Evolutionary conservation across 805 yeast species (phyloP).

Genomic region (Blastobotrys terrestris): DNA sequence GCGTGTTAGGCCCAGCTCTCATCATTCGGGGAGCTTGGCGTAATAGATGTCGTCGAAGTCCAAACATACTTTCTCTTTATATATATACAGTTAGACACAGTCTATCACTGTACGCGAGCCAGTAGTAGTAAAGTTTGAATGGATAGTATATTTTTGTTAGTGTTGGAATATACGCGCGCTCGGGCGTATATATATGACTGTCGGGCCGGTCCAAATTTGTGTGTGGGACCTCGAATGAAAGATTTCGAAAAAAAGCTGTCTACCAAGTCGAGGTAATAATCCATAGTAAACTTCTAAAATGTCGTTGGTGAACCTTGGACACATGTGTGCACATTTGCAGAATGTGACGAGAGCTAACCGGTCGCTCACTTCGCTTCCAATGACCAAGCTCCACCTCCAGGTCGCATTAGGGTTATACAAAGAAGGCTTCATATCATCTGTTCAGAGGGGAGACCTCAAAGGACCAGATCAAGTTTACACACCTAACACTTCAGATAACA

Average conservation of each 20-base stretch:
- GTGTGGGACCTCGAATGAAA: too few relatives aligned
- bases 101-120: not conserved
- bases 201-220: not conserved
- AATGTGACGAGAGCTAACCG: slow-evolving; percentile 74
- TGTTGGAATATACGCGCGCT: not conserved
- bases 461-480: slow-evolving; percentile 67
- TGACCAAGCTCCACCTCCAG: slow-evolving; percentile 74
- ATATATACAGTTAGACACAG: not conserved
- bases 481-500: slow-evolving; percentile 79
- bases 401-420: slow-evolving; percentile 79
- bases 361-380: slow-evolving; percentile 74
- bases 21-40: slow-evolving; percentile 5
- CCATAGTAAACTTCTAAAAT: too few relatives aligned
- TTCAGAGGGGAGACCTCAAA: slow-evolving; percentile 74
- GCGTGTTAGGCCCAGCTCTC: not conserved
- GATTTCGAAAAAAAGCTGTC: too few relatives aligned
- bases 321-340: slow-evolving; percentile 82
- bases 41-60: not conserved
- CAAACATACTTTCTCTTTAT: not conserved
- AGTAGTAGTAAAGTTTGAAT: too few relatives aligned
- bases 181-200: not conserved
- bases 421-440: slow-evolving; percentile 80
- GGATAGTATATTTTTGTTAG: too few relatives aligned
- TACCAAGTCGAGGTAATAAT: slow-evolving; percentile 6
- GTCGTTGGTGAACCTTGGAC: slow-evolving; percentile 82